A percentile compares a stretch with the other conserved stretches of the same genome.
Evolutionary conservation across 2,329 filamentous ascomycete species (phyloP).

Genomic region (Xylariomycetidae sp.): DNA sequence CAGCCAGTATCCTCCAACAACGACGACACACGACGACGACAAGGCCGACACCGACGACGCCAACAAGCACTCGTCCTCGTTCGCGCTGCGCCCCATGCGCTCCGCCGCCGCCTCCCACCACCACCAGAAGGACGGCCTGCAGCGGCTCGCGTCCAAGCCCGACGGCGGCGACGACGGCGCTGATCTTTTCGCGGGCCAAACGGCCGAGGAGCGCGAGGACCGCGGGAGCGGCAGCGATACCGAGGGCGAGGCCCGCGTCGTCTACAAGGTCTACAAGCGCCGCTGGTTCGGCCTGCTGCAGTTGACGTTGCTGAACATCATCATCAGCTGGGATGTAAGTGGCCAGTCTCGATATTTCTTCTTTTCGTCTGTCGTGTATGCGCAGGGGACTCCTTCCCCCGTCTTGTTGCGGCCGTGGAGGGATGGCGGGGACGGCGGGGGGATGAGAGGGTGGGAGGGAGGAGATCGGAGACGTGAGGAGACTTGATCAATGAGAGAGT

Average conservation of each 20-base stretch:
- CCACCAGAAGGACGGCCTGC: conserved; percentile 10
- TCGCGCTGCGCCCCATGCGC: conserved; percentile 14
- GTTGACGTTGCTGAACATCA: conserved; percentile 80
- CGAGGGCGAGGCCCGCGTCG: conserved; percentile 9
- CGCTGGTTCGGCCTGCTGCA: conserved; percentile 84
- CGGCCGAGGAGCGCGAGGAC: conserved; percentile 7
- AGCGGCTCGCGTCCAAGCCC: conserved; percentile 15
- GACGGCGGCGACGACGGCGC: conserved; percentile 6
- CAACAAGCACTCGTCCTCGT: too few relatives aligned
- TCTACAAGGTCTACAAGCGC: conserved; percentile 59
- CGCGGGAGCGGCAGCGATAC: conserved; percentile 8
- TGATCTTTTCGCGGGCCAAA: not conserved
- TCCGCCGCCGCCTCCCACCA: conserved; percentile 1
- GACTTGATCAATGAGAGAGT: too few relatives aligned
- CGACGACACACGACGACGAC: conserved; percentile 9
- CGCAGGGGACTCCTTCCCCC: too few relatives aligned
- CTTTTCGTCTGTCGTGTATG: too few relatives aligned
- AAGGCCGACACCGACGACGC: conserved; percentile 13
- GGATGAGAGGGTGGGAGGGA: too few relatives aligned
- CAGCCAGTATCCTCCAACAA: conserved; percentile 2
- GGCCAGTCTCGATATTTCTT: conserved; percentile 1
- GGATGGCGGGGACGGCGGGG: too few relatives aligned
- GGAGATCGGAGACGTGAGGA: too few relatives aligned
- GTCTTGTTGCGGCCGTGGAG: too few relatives aligned
- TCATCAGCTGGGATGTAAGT: conserved; percentile 93